phyloP scores from a whole-genome alignment of 2,329 filamentous ascomycete genomes.

The Trichophyton mentagrophytes region DNA sequence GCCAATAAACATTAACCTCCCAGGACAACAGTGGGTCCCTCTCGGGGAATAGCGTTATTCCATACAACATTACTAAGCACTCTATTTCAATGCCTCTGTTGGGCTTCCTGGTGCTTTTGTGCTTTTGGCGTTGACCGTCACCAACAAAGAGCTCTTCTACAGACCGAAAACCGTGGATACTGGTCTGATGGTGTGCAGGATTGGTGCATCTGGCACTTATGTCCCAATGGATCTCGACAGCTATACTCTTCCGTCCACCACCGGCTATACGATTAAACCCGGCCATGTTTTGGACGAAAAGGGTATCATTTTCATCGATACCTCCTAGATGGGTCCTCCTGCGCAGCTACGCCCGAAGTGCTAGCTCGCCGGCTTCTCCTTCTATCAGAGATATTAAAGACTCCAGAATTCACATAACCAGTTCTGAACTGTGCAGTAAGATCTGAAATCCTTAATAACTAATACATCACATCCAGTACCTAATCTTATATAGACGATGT shows the following conservation, averaged over 20 bases:
- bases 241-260: background rate
- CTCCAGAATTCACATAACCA: constrained; percentile 17
- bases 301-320: background rate
- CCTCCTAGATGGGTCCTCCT: background rate
- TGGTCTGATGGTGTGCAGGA: background rate
- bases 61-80: too few relatives aligned
- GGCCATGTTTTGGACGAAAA: background rate
- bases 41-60: too few relatives aligned
- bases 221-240: background rate
- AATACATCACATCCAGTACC: background rate
- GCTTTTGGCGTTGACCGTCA: background rate
- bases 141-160: background rate
- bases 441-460: background rate
- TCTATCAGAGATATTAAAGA: background rate
- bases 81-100: background rate
- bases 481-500: constrained; percentile 44
- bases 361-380: background rate
- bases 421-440: constrained; percentile 26
- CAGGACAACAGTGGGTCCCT: too few relatives aligned
- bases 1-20: too few relatives aligned
- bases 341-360: background rate
- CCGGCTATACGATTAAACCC: background rate
- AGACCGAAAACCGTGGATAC: background rate
- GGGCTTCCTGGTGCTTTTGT: background rate
- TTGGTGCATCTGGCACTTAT: background rate